Conservation (phyloP, 2,329 filamentous ascomycete species). For the Aspergillus aculeatinus region DNA sequence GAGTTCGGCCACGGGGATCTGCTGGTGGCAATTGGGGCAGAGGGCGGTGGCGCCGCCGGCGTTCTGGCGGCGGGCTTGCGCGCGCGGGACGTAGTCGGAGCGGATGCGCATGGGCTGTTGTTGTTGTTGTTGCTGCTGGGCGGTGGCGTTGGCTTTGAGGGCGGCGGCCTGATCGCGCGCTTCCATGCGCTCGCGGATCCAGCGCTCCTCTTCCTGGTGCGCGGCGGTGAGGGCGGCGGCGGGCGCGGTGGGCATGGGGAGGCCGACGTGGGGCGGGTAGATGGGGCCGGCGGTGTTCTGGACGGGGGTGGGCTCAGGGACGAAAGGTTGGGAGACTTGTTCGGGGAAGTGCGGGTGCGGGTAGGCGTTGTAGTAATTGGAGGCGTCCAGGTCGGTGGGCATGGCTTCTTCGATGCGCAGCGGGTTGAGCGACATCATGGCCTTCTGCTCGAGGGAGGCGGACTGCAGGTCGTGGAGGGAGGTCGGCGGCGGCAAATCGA, state of each 20-base stretch:
- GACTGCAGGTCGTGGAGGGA: constrained; percentile 89
- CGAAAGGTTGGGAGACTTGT: constrained; percentile 34
- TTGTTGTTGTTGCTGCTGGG: constrained; percentile 24
- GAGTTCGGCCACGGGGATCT: constrained; percentile 81
- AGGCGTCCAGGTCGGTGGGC: constrained; percentile 68
- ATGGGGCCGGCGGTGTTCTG: constrained; percentile 21
- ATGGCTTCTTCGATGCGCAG: constrained; percentile 92
- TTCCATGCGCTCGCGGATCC: constrained; percentile 59
- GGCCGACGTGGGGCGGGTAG: constrained; percentile 31
- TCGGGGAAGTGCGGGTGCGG: constrained; percentile 41
- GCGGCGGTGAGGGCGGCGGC: constrained; percentile 14
- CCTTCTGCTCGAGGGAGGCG: constrained; percentile 91
- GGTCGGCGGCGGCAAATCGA: constrained; percentile 82
- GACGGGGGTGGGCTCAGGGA: constrained; percentile 1
- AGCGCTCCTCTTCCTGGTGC: constrained; percentile 59
- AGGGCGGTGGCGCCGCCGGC: constrained; percentile 64
- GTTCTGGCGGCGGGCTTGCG: constrained; percentile 69
- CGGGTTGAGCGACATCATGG: constrained; percentile 78
- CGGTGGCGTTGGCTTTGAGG: constrained; percentile 74
- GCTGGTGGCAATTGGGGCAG: constrained; percentile 91
- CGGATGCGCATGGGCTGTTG: constrained; percentile 78
- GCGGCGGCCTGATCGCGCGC: constrained; percentile 66
- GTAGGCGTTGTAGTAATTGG: constrained; percentile 55
- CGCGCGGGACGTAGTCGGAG: constrained; percentile 86
- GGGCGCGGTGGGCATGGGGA: constrained; percentile 30